These are phyloP conservation scores for Echinosophora koreensis DNA, from an alignment of 306 rosid species.

Conservation along the genomic window DNA sequence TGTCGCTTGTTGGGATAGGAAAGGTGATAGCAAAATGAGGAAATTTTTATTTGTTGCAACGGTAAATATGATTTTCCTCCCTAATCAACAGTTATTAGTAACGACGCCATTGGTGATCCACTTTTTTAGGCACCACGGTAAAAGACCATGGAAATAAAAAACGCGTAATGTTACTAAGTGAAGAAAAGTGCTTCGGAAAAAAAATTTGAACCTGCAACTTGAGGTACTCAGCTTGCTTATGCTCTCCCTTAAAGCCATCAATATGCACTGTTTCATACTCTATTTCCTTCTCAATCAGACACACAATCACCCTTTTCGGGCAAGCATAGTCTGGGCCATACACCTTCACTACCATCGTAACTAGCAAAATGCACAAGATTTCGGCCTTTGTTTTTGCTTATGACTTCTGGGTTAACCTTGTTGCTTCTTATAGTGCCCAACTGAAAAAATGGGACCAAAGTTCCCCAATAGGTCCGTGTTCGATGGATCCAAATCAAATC, in stretches of 20 bases:
- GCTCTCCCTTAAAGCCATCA: conserved; percentile 46
- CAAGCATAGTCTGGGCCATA: conserved; percentile 47
- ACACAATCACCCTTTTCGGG: conserved; percentile 46
- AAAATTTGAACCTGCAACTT: conserved; percentile 44
- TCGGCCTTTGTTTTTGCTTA: neutral
- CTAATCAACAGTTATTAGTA: too few relatives aligned
- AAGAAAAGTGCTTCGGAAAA: neutral
- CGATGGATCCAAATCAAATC: neutral
- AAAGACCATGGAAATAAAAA: too few relatives aligned
- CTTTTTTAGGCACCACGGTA: too few relatives aligned
- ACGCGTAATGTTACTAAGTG: too few relatives aligned
- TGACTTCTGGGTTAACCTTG: neutral
- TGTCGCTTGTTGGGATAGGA: too few relatives aligned
- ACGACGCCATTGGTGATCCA: too few relatives aligned
- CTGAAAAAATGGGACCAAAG: neutral
- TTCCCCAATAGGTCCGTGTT: neutral
- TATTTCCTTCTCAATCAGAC: conserved; percentile 51
- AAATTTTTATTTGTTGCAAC: too few relatives aligned
- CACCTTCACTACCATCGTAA: conserved; percentile 55
- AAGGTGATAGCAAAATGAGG: too few relatives aligned
- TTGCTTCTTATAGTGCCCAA: conserved; percentile 30
- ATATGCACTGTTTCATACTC: conserved; percentile 46
- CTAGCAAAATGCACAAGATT: neutral
- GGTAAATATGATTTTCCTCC: too few relatives aligned
- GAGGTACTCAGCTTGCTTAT: conserved; percentile 48